phyloP scores from a whole-genome alignment of 331 rosid species.

The Malus hybrid region DNA sequence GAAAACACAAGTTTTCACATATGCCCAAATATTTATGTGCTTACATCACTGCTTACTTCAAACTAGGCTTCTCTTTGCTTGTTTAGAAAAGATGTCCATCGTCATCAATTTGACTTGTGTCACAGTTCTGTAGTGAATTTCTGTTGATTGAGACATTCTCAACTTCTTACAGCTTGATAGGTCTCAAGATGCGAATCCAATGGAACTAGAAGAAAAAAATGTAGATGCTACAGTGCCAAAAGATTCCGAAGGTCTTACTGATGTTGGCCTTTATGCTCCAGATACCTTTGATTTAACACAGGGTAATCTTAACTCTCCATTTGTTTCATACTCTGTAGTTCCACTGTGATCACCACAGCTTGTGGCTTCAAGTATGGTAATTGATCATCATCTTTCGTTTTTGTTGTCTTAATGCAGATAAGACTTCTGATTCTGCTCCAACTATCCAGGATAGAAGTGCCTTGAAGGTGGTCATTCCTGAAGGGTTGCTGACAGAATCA shows the following conservation, averaged over 20 bases:
- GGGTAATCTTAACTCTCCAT: slow-evolving; percentile 29
- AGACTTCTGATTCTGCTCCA: slow-evolving; percentile 30
- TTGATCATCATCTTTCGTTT: slow-evolving; percentile 11
- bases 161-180: slow-evolving; percentile 47
- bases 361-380: neutral
- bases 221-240: slow-evolving; percentile 18
- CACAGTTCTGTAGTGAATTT: slow-evolving; percentile 8
- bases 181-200: slow-evolving; percentile 26
- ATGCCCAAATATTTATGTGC: neutral
- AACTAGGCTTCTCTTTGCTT: slow-evolving; percentile 1
- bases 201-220: slow-evolving; percentile 25
- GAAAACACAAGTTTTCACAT: too few species aligned
- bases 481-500: slow-evolving; percentile 26
- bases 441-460: slow-evolving; percentile 26
- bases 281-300: slow-evolving; percentile 38
- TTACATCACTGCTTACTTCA: neutral
- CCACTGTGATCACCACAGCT: neutral
- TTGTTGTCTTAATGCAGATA: slow-evolving; percentile 36
- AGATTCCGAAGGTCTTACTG: slow-evolving; percentile 21
- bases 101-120: neutral
- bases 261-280: slow-evolving; percentile 31
- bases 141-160: slow-evolving; percentile 18
- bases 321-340: neutral
- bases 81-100: neutral
- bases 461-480: slow-evolving; percentile 20